These are phyloP conservation scores for Pseudogymnoascus sp. DNA, from an alignment of 2,329 filamentous ascomycete genomes.

Conservation along the genomic window DNA sequence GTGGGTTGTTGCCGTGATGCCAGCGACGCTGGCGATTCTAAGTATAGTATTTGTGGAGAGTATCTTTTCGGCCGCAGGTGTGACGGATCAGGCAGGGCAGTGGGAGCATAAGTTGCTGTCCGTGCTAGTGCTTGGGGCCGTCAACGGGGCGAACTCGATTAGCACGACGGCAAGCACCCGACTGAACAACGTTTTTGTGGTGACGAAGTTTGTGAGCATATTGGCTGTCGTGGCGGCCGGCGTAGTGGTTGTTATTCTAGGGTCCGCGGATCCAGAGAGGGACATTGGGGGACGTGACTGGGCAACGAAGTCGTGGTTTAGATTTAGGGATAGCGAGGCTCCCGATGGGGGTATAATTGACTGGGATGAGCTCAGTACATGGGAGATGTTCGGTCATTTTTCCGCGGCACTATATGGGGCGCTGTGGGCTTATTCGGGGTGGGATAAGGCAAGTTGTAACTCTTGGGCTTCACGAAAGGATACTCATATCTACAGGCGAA, in stretches of 20 bases:
- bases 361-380: constrained; percentile 41
- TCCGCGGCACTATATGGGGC: constrained; percentile 53
- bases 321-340: constrained; percentile 38
- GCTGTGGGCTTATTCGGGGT: constrained; percentile 57
- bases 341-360: constrained; percentile 42
- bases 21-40: constrained; percentile 54
- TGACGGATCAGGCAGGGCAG: constrained; percentile 36
- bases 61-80: constrained; percentile 44
- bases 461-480: neutral
- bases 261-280: constrained; percentile 30
- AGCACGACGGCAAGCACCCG: constrained; percentile 47
- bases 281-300: constrained; percentile 41
- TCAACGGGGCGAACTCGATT: constrained; percentile 45
- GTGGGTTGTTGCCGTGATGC: constrained; percentile 57
- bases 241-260: constrained; percentile 37
- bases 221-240: constrained; percentile 41
- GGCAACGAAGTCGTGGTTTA: constrained; percentile 47
- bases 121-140: constrained; percentile 37
- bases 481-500: constrained; percentile 36
- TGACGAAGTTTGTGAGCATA: constrained; percentile 44
- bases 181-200: constrained; percentile 47
- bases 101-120: constrained; percentile 43
- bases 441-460: constrained; percentile 48
- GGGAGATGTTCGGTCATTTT: constrained; percentile 52
- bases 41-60: constrained; percentile 56